Evolutionary conservation across 805 yeast genomes (phyloP).

Genomic region (Yarrowia sp.): DNA sequence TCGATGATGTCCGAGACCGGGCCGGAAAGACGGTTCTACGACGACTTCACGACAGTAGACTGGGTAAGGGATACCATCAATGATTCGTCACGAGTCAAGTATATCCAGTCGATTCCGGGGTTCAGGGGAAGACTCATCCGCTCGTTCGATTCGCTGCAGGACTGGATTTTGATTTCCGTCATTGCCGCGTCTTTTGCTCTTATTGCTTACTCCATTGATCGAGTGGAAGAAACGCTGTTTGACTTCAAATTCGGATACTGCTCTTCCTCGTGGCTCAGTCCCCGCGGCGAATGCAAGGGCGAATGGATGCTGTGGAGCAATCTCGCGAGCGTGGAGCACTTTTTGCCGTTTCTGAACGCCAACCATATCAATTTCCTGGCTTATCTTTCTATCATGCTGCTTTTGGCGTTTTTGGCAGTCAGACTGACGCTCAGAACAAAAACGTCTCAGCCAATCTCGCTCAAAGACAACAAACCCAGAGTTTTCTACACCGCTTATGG

Average conservation of each 20-base stretch:
- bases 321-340: not conserved
- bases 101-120: slow-evolving; percentile 51
- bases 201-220: slow-evolving; percentile 60
- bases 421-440: slow-evolving; percentile 57
- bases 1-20: slow-evolving; percentile 29
- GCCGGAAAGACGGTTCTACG: slow-evolving; percentile 54
- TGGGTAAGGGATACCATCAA: slow-evolving; percentile 61
- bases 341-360: slow-evolving; percentile 8
- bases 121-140: slow-evolving; percentile 48
- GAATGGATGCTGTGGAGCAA: slow-evolving; percentile 59
- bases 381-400: slow-evolving; percentile 52
- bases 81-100: slow-evolving; percentile 54
- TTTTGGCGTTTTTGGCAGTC: slow-evolving; percentile 57
- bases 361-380: slow-evolving; percentile 46
- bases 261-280: slow-evolving; percentile 53
- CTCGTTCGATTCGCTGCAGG: slow-evolving; percentile 53
- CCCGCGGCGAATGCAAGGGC: slow-evolving; percentile 44
- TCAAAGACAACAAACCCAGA: slow-evolving; percentile 40
- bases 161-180: slow-evolving; percentile 59
- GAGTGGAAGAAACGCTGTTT: slow-evolving; percentile 56
- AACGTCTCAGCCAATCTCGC: slow-evolving; percentile 49
- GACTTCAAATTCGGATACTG: slow-evolving; percentile 64
- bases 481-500: slow-evolving; percentile 62
- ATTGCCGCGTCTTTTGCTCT: slow-evolving; percentile 57
- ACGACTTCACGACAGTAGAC: slow-evolving; percentile 67